Evolutionary conservation across 176 grass and related monocot species (phyloP).

Genomic region (Triticum monococcum): DNA sequence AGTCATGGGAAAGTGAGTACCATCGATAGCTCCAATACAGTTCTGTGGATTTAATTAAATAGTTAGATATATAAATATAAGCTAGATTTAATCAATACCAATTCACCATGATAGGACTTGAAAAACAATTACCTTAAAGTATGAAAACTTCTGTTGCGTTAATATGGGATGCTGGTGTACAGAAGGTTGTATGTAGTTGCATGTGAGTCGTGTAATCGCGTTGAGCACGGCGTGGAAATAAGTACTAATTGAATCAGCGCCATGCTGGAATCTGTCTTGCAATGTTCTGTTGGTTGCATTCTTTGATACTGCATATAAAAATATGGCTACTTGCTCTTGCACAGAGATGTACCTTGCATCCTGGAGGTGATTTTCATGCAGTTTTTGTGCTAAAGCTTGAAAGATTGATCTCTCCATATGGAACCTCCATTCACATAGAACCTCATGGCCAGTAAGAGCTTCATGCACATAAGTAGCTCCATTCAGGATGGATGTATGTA

Average conservation of each 20-base stretch:
- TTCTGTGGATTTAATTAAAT: neutral
- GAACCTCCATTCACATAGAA: neutral
- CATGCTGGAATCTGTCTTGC: neutral
- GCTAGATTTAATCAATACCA: neutral
- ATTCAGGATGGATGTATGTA: neutral
- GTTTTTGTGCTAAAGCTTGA: neutral
- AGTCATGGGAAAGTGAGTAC: neutral
- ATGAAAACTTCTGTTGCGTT: neutral
- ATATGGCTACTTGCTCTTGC: neutral
- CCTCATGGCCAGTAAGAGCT: neutral
- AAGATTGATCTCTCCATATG: neutral
- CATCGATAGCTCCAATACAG: neutral
- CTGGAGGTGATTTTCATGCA: neutral
- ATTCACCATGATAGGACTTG: no score
- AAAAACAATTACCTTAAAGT: constrained; percentile 11
- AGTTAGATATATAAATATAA: neutral
- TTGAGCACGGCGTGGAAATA: neutral
- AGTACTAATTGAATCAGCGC: constrained; percentile 11
- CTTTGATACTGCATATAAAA: neutral
- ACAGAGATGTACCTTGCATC: neutral
- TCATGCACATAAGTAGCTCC: neutral
- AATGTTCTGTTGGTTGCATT: neutral
- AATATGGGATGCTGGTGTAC: neutral
- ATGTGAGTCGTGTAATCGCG: constrained; percentile 17
- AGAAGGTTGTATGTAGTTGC: neutral